These are phyloP conservation scores for Rhizopus microsporus DNA, from an alignment of 371 early-diverging fungal species.

Conservation along the genomic window DNA sequence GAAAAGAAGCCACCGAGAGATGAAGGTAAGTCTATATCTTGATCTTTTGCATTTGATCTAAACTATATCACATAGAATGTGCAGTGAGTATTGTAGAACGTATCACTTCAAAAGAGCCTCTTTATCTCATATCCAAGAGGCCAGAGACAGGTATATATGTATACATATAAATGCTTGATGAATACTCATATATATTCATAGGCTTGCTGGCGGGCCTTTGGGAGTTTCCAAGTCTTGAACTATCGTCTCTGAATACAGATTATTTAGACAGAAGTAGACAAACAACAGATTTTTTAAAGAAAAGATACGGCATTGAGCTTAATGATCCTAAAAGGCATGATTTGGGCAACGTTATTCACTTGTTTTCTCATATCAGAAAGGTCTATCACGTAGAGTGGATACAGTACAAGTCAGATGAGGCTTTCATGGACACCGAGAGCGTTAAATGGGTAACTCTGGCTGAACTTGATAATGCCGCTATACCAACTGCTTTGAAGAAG, in stretches of 20 bases:
- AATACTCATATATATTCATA: conserved; percentile 7
- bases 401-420: conserved; percentile 18
- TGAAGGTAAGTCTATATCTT: conserved; percentile 50
- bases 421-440: conserved; percentile 8
- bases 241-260: conserved; percentile 30
- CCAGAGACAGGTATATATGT: conserved; percentile 48
- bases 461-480: conserved; percentile 58
- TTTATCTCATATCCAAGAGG: conserved; percentile 58
- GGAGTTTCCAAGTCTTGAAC: conserved; percentile 74
- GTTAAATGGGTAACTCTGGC: conserved; percentile 54
- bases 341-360: conserved; percentile 63
- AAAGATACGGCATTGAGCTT: conserved; percentile 27
- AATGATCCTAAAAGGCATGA: conserved; percentile 31
- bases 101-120: conserved; percentile 15
- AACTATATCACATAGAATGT: conserved; percentile 41
- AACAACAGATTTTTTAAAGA: conserved; percentile 32
- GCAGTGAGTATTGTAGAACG: conserved; percentile 63
- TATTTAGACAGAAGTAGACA: conserved; percentile 41
- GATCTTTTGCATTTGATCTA: not conserved
- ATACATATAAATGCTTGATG: not conserved
- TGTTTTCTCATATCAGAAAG: conserved; percentile 75
- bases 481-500: conserved; percentile 72
- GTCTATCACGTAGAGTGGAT: conserved; percentile 63
- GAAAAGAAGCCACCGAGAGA: conserved; percentile 64
- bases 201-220: conserved; percentile 80